These are phyloP conservation scores for Colletotrichum tropicicola DNA, from an alignment of 2,329 filamentous ascomycete genomes.

Conservation along the genomic window DNA sequence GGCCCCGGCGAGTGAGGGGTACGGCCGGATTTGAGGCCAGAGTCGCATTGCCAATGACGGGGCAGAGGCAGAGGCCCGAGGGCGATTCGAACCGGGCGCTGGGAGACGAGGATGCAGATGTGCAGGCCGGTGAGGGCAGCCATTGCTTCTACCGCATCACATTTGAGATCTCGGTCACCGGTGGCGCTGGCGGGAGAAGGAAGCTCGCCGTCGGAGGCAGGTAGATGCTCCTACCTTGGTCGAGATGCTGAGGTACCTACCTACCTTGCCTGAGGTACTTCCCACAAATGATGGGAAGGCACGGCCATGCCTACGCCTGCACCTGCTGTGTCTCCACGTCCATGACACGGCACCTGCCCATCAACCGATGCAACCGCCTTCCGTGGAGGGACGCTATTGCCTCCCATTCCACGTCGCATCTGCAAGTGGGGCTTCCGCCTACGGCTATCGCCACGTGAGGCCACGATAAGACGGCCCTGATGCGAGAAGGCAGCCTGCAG, in stretches of 20 bases:
- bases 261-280: too few relatives aligned
- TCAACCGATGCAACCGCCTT: too few relatives aligned
- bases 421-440: too few relatives aligned
- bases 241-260: too few relatives aligned
- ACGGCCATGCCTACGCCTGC: too few relatives aligned
- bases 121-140: conserved; percentile 5
- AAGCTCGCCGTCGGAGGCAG: not conserved
- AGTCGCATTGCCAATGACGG: conserved; percentile 23
- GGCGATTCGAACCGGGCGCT: not conserved
- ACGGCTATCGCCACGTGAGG: conserved; percentile 9
- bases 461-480: not conserved
- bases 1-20: conserved; percentile 21
- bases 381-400: too few relatives aligned
- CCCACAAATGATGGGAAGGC: too few relatives aligned
- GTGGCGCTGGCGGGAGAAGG: not conserved
- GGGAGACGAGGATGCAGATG: not conserved
- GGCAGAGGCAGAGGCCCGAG: not conserved
- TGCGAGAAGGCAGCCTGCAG: not conserved
- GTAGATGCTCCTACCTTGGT: not conserved
- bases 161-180: conserved; percentile 14
- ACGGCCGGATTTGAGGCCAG: conserved; percentile 12
- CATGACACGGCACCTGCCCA: too few relatives aligned
- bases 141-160: conserved; percentile 1
- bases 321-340: too few relatives aligned
- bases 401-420: too few relatives aligned